These are phyloP conservation scores for Metrosideros polymorpha DNA, from an alignment of 441 rosid genomes.

Conservation along the genomic window DNA sequence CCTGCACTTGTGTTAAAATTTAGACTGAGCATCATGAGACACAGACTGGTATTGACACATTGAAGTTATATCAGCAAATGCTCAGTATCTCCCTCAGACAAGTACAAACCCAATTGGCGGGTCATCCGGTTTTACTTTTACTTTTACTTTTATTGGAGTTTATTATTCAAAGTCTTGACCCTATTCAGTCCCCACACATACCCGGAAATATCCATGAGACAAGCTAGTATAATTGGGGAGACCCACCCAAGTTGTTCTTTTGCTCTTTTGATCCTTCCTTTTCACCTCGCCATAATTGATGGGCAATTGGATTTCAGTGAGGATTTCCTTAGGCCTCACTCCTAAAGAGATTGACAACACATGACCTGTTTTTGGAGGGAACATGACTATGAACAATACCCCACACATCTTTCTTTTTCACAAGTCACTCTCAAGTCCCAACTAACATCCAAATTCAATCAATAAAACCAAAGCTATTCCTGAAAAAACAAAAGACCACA, in stretches of 20 bases:
- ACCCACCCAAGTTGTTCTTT: not conserved
- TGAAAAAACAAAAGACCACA: not conserved
- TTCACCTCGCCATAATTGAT: not conserved
- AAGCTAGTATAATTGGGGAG: not conserved
- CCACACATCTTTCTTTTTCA: conserved; percentile 7
- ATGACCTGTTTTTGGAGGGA: not conserved
- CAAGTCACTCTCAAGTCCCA: conserved; percentile 35
- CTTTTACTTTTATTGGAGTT: not conserved
- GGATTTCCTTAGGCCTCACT: not conserved
- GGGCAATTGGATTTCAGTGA: not conserved
- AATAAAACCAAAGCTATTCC: not conserved
- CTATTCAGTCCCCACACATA: not conserved
- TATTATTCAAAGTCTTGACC: not conserved
- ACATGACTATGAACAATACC: not conserved
- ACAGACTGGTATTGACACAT: not conserved
- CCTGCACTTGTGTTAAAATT: not conserved
- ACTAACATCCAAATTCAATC: conserved; percentile 16
- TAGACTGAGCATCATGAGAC: not conserved
- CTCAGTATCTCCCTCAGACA: not conserved
- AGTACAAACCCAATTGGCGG: not conserved
- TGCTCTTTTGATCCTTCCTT: not conserved
- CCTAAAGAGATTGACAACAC: not conserved
- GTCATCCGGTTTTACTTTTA: not conserved
- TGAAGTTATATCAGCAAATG: not conserved
- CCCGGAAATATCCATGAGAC: not conserved